Base-by-base conservation (phyloP, 116 monocot genomes). In the Thalassia testudinum region DNA sequence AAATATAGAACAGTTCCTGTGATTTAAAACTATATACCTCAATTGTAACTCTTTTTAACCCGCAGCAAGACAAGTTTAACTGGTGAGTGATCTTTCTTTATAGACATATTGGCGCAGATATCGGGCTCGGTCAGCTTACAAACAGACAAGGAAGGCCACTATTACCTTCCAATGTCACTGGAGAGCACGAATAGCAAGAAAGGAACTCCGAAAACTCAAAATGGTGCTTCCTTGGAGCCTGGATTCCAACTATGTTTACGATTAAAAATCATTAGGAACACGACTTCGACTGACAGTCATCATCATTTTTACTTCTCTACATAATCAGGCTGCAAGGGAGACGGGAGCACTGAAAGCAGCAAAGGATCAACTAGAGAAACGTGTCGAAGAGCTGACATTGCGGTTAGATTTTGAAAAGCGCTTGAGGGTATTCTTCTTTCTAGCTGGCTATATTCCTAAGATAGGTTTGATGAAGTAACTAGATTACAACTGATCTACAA, bases 311-410 rank as follows among this genome's bases (percentile, higher is more conserved):
- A 34, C 30, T 10, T 34, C 30, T 10, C 10, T 34, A 5, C 10
- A 5, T 34, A 34, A 34, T 49, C 58, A 99, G 99, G 99, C 77
- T 72, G 90, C 99, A 49, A 90, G 83, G 59, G 99, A 99, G 25
- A 73, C 91, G 12, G 99, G 99, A 5, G 99, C 99, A 61, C 82
- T 99, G 4, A 99, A 69, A 69, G 99, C 90, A 83, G 86, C 90
- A 21, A 99, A 99, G 66, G 99, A 99, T 61, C 90, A 90, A 56
- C 56, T 99, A 14, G 99, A 99, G 65, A 99, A 99, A 69, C 75
- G 75, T 23, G 90, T 90, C 2, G 99, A 99, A 59, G 99, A 99
- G 65, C 86, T 99, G 43, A 86, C 82, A 42, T 99, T 90, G 99
- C 77, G 91, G 59, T 70, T 99, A 69, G 86, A 99, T 1, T 59